Percentiles rank a stretch among this genome's conserved stretches.
phyloP scores from a whole-genome alignment of 2,329 filamentous ascomycete species.

The Blastomyces parvus region DNA sequence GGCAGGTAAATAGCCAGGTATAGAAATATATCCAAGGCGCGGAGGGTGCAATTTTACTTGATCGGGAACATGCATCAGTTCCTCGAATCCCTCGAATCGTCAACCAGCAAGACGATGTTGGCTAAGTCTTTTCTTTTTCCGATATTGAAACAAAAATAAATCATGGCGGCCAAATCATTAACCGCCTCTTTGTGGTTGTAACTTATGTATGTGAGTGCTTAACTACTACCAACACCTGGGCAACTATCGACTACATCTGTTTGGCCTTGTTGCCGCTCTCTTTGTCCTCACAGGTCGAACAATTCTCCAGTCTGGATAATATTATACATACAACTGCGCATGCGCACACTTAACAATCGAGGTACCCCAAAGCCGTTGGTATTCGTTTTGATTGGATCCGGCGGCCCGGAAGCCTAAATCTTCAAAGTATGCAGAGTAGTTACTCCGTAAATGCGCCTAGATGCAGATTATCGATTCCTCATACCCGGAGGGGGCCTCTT shows the following conservation, averaged over 20 bases:
- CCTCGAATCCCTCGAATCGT: neutral
- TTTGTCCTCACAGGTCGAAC: neutral
- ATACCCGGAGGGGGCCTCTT: neutral
- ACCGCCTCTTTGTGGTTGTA: neutral
- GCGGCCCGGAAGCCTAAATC: neutral
- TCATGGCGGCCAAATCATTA: neutral
- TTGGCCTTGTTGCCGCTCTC: neutral
- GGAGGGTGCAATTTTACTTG: neutral
- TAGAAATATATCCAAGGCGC: neutral
- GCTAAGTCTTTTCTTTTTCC: neutral
- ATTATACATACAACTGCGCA: no score
- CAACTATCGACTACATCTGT: neutral
- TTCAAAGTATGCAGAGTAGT: neutral
- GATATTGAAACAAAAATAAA: neutral
- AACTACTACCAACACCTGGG: neutral
- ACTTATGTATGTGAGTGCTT: neutral
- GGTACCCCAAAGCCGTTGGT: neutral
- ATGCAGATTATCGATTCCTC: neutral
- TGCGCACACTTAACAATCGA: neutral
- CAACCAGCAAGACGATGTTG: neutral
- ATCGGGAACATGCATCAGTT: neutral
- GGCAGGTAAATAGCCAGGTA: neutral
- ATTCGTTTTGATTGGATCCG: neutral
- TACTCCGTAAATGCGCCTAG: neutral
- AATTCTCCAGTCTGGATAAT: neutral